These are phyloP conservation scores for Cryptococcus floricola DNA, from an alignment of 1,284 basidiomycete genomes.

Conservation along the genomic window DNA sequence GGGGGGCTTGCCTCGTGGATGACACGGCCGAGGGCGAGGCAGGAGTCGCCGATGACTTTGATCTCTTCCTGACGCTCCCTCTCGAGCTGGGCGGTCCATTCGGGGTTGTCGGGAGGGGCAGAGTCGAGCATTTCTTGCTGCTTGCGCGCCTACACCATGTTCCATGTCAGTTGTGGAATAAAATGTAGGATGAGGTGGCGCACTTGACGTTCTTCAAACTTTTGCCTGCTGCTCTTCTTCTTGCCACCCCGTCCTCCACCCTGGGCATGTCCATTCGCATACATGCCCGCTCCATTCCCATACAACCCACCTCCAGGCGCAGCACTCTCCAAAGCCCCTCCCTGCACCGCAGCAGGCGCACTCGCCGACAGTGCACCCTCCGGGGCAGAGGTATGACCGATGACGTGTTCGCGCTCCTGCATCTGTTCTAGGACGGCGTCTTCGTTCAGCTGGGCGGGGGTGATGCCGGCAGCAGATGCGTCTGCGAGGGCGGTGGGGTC, in stretches of 20 bases:
- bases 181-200: conserved; percentile 18
- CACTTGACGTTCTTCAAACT: conserved; percentile 76
- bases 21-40: conserved; percentile 63
- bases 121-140: conserved; percentile 64
- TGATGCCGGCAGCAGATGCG: background rate
- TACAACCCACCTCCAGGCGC: conserved; percentile 10
- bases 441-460: conserved; percentile 14
- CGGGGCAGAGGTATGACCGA: conserved; percentile 18
- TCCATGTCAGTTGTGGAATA: background rate
- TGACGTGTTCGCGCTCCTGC: conserved; percentile 19
- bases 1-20: conserved; percentile 62
- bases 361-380: background rate
- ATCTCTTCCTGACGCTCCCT: conserved; percentile 70
- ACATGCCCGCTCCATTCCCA: conserved; percentile 1
- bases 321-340: background rate
- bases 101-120: conserved; percentile 59
- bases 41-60: conserved; percentile 62
- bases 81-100: conserved; percentile 62
- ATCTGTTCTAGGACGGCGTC: conserved; percentile 28
- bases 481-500: background rate
- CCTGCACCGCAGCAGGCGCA: background rate
- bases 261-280: background rate
- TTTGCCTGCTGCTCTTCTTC: conserved; percentile 62
- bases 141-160: conserved; percentile 62
- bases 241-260: conserved; percentile 21